A percentile compares a stretch with the other conserved stretches of the same genome.
Evolutionary conservation across 2,329 filamentous ascomycete genomes (phyloP).

Genomic region (Colletotrichum sp.): DNA sequence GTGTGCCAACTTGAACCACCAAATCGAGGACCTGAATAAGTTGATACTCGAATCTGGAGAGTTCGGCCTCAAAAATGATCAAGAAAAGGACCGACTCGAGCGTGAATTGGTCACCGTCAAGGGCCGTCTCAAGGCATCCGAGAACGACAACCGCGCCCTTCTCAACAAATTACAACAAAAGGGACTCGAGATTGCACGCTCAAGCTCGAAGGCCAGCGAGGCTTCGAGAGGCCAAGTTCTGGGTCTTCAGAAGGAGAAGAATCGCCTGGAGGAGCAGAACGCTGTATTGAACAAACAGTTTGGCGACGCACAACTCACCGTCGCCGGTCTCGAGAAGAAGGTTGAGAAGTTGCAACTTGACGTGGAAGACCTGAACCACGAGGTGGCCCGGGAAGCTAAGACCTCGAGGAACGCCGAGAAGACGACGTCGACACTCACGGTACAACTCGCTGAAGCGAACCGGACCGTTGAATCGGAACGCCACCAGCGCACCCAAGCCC

Average conservation of each 20-base stretch:
- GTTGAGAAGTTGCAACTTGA: conserved; percentile 89
- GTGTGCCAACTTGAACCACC: conserved; percentile 74
- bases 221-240: conserved; percentile 78
- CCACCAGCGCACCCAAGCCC: conserved; percentile 83
- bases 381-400: conserved; percentile 89
- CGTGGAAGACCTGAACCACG: conserved; percentile 91
- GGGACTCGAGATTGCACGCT: conserved; percentile 92
- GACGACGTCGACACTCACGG: conserved; percentile 76
- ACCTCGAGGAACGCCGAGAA: conserved; percentile 90
- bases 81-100: conserved; percentile 92
- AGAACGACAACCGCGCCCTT: conserved; percentile 95
- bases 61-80: conserved; percentile 88
- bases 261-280: conserved; percentile 82
- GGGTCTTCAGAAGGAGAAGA: conserved; percentile 82
- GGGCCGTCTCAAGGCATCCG: conserved; percentile 85
- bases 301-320: conserved; percentile 81
- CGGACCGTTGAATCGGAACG: conserved; percentile 89
- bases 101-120: conserved; percentile 90
- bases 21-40: conserved; percentile 86
- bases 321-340: conserved; percentile 89
- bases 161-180: conserved; percentile 98
- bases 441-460: conserved; percentile 88
- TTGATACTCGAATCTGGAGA: conserved; percentile 88
- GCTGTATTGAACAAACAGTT: conserved; percentile 82
- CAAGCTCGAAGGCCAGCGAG: conserved; percentile 84